Evolutionary conservation across 164 flowering plant species (phyloP), one percentile per base, ranked within the genome.

Genomic region (Annona squamosa): DNA sequence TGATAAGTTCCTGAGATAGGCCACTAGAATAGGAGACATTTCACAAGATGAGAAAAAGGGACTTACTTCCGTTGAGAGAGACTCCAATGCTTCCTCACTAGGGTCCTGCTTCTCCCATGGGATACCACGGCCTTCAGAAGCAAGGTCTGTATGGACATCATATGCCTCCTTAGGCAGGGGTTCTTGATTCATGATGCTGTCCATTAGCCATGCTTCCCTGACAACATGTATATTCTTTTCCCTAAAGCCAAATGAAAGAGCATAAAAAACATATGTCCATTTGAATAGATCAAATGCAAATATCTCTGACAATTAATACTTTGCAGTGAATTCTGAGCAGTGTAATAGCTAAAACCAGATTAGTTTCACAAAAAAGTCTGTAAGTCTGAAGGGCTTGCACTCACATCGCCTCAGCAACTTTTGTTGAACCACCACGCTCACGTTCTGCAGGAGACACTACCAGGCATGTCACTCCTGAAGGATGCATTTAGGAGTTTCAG

Each of bases 321-420:
- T 26, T 26, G 37, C 37, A 26, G 37, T 26, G 37, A 26, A 26
- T 26, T 26, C 37, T 26, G 37, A 26, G 37, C 37, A 26, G 37
- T 26, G 37, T 26, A 26, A 26, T 7, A 63, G 65, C 42, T 63
- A 63, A 63, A 17, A 17, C 6, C 65, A 63, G 2, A 17, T 13
- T 63, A n/a, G 65, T 13, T 63, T 17, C 65, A 13, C 17, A 63
- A 19, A 17, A n/a, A 19, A 63, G 6, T 4, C 41, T 7, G 3
- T 17, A 63, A n/a, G 5, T 17, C 6, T 63, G 18, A 0, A 26
- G 37, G 18, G 6, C 19, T 63, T 16, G 5, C 2, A 79, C 93
- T 82, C 19, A 94, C 98, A 91, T 64, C 79, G 98, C 94, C 75
- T 91, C 97, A 17, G 79, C 77, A 52, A 90, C 62, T 78, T 88